These are phyloP conservation scores for Mycena haematopus DNA, from an alignment of 768 basidiomycete species.

Conservation along the genomic window DNA sequence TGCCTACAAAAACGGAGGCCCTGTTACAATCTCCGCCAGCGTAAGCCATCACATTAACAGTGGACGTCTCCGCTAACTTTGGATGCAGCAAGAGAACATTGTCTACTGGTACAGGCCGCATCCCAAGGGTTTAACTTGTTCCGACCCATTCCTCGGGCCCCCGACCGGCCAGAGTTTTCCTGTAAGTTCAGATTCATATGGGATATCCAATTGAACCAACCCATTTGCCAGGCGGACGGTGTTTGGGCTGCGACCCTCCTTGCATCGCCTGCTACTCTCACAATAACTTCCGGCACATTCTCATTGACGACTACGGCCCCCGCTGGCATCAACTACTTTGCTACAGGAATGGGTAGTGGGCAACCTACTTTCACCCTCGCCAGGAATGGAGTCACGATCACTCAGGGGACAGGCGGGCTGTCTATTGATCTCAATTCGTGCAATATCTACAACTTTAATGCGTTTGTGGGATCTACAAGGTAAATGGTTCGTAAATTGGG, in stretches of 20 bases:
- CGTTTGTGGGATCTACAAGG: background rate
- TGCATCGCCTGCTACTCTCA: background rate
- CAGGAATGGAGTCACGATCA: background rate
- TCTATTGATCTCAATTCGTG: constrained; percentile 1
- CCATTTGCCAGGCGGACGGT: background rate
- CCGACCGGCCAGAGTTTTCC: constrained; percentile 1
- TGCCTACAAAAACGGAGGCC: constrained; percentile 1
- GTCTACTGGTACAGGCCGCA: constrained; percentile 3
- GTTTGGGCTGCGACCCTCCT: background rate
- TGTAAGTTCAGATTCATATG: background rate
- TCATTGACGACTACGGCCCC: background rate
- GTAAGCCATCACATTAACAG: background rate
- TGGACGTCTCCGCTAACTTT: background rate
- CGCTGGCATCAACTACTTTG: background rate
- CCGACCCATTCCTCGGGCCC: constrained; percentile 1
- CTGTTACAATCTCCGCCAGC: background rate
- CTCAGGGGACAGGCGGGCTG: background rate
- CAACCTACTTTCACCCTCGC: background rate
- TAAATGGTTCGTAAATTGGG: too few relatives aligned
- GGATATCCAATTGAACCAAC: background rate
- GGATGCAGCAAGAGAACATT: background rate
- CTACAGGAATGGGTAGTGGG: background rate
- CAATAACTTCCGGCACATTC: background rate
- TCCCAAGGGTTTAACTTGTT: background rate
- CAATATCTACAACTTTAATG: constrained; percentile 3